A percentile compares a stretch with the other conserved stretches of the same genome.
Conservation (phyloP, 140 eudicot genomes). For the Senecio squalidus region DNA sequence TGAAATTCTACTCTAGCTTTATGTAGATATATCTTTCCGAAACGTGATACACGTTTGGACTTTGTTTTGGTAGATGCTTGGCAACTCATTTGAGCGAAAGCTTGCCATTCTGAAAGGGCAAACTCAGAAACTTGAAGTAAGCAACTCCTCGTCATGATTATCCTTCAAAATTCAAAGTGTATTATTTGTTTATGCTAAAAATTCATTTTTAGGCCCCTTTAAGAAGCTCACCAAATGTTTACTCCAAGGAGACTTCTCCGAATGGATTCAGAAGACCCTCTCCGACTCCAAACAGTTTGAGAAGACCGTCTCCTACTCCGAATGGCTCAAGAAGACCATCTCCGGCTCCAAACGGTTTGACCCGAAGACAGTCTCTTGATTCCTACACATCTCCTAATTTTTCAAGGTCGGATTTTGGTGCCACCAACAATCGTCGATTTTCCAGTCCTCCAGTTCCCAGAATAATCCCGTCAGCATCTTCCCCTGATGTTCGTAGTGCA, state of each 20-base stretch:
- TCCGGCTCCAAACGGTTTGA: slow-evolving; percentile 32
- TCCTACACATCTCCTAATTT: slow-evolving; percentile 34
- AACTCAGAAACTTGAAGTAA: slow-evolving; percentile 54
- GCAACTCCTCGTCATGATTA: slow-evolving; percentile 15
- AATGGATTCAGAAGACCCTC: slow-evolving; percentile 33
- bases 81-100: slow-evolving; percentile 74
- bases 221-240: slow-evolving; percentile 31
- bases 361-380: slow-evolving; percentile 38
- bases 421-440: slow-evolving; percentile 30
- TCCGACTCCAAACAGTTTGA: slow-evolving; percentile 22
- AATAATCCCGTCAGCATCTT: slow-evolving; percentile 32
- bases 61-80: slow-evolving; percentile 45
- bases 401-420: slow-evolving; percentile 16
- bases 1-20: neutral
- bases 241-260: slow-evolving; percentile 33
- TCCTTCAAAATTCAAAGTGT: neutral
- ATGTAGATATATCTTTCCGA: neutral
- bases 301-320: slow-evolving; percentile 31
- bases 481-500: slow-evolving; percentile 25
- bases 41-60: neutral
- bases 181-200: slow-evolving; percentile 4
- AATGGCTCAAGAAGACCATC: slow-evolving; percentile 31
- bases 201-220: slow-evolving; percentile 31
- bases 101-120: slow-evolving; percentile 60
- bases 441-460: slow-evolving; percentile 42